These are phyloP conservation scores for Fremontodendron californicum DNA, from an alignment of 345 rosid species.

Conservation along the genomic window DNA sequence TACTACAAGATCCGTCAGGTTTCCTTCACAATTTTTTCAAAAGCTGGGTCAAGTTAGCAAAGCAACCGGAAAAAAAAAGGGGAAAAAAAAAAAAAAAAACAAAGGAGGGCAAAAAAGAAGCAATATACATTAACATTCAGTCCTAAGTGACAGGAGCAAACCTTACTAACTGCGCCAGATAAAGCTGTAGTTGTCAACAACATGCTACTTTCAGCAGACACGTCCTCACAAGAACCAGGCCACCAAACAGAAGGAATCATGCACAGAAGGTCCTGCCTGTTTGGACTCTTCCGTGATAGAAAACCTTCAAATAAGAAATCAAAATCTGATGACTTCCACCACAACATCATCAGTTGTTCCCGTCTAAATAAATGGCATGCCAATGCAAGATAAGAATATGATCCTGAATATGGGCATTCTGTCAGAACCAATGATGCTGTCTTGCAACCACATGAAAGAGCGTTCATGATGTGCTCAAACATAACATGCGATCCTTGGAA, in stretches of 20 bases:
- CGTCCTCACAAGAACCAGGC: constrained; percentile 89
- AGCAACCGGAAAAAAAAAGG: background rate
- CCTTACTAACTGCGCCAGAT: constrained; percentile 75
- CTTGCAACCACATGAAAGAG: constrained; percentile 75
- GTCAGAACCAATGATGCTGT: constrained; percentile 53
- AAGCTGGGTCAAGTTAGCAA: constrained; percentile 2
- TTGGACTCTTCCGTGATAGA: constrained; percentile 66
- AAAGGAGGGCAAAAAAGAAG: background rate
- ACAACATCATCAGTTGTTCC: constrained; percentile 65
- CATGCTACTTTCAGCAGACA: constrained; percentile 74
- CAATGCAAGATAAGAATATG: constrained; percentile 78
- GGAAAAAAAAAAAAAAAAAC: too few relatives aligned
- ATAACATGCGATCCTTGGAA: constrained; percentile 47
- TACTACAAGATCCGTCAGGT: background rate
- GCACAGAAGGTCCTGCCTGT: constrained; percentile 74
- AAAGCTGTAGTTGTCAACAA: constrained; percentile 64
- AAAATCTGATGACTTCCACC: constrained; percentile 79
- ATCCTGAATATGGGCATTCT: constrained; percentile 92
- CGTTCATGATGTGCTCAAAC: constrained; percentile 61
- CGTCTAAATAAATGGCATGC: constrained; percentile 76
- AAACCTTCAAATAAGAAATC: constrained; percentile 77
- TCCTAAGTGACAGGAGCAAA: constrained; percentile 11
- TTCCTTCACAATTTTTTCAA: background rate
- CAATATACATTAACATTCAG: background rate
- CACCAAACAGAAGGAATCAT: constrained; percentile 94